Evolutionary conservation across 2,329 filamentous ascomycete species (phyloP).

Genomic region (Xylaria sp.): DNA sequence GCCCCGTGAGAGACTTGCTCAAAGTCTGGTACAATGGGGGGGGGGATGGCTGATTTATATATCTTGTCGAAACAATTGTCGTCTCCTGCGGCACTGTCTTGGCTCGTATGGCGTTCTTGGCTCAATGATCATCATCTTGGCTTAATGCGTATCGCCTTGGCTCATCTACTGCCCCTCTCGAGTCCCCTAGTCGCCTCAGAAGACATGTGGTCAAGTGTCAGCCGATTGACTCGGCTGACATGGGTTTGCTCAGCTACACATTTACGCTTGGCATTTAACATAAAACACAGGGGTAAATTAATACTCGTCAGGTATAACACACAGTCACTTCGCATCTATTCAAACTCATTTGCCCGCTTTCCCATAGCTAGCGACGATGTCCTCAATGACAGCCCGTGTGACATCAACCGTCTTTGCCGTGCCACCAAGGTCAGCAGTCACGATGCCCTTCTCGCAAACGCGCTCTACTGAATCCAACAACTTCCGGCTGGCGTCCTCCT

Average conservation of each 20-base stretch:
- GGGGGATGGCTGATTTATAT: not conserved
- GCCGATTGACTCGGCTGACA: not conserved
- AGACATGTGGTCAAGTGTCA: too few relatives aligned
- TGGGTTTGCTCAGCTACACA: not conserved
- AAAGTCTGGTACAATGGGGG: not conserved
- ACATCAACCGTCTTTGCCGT: constrained; percentile 53
- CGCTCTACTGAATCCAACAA: constrained; percentile 65
- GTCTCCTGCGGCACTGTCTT: not conserved
- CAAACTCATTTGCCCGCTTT: constrained; percentile 3
- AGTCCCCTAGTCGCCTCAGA: too few relatives aligned
- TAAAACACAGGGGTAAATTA: not conserved
- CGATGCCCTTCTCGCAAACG: constrained; percentile 63
- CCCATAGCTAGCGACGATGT: constrained; percentile 32
- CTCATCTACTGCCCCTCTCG: too few relatives aligned
- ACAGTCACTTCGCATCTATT: not conserved
- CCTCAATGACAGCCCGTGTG: constrained; percentile 50
- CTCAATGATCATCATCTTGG: not conserved
- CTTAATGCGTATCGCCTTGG: too few relatives aligned
- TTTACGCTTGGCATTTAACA: not conserved
- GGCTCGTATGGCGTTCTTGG: not conserved
- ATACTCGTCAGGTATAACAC: not conserved
- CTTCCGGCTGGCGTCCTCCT: constrained; percentile 60
- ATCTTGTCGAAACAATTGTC: not conserved
- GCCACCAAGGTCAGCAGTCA: constrained; percentile 66
- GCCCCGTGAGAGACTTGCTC: not conserved